Percentiles rank a stretch among this genome's conserved stretches.
Evolutionary conservation across 768 basidiomycete genomes (phyloP).

Genomic region (Boletellus ananas): DNA sequence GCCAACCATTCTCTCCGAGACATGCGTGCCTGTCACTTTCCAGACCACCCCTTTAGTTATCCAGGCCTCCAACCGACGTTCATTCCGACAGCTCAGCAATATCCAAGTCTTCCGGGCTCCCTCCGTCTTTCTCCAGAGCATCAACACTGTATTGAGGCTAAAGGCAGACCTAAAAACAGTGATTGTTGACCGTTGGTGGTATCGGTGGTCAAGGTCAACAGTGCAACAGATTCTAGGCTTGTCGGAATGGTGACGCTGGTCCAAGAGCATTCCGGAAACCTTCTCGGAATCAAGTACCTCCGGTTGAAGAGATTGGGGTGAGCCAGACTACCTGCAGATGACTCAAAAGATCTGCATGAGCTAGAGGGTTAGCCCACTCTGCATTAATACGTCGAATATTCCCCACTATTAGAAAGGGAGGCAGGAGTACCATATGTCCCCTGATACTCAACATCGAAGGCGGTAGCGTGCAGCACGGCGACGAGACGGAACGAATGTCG

Average conservation of each 20-base stretch:
- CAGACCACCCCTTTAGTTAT: slow-evolving; percentile 15
- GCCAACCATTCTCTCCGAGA: slow-evolving; percentile 14
- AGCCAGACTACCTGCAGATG: slow-evolving; percentile 21
- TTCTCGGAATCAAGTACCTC: slow-evolving; percentile 25
- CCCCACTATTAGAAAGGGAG: slow-evolving; percentile 15
- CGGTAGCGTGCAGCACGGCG: slow-evolving; percentile 9
- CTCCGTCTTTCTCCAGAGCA: slow-evolving; percentile 37
- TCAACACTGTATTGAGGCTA: slow-evolving; percentile 32
- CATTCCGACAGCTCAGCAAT: slow-evolving; percentile 29
- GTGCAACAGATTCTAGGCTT: slow-evolving; percentile 22
- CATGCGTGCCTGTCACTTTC: slow-evolving; percentile 15
- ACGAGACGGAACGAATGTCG: slow-evolving; percentile 14
- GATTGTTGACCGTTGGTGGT: background rate
- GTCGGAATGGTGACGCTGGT: slow-evolving; percentile 29
- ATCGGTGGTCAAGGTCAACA: background rate
- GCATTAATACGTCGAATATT: slow-evolving; percentile 18
- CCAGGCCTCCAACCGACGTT: slow-evolving; percentile 24
- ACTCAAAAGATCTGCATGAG: too few species aligned
- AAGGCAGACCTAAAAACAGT: slow-evolving; percentile 21
- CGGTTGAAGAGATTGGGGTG: slow-evolving; percentile 24
- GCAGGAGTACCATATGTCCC: slow-evolving; percentile 1
- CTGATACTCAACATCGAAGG: slow-evolving; percentile 1
- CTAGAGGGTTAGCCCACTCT: slow-evolving; percentile 11
- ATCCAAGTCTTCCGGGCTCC: slow-evolving; percentile 29
- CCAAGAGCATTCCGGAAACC: slow-evolving; percentile 25